These are phyloP conservation scores for Podospora conica DNA, from an alignment of 495 filamentous ascomycete species.

Conservation along the genomic window DNA sequence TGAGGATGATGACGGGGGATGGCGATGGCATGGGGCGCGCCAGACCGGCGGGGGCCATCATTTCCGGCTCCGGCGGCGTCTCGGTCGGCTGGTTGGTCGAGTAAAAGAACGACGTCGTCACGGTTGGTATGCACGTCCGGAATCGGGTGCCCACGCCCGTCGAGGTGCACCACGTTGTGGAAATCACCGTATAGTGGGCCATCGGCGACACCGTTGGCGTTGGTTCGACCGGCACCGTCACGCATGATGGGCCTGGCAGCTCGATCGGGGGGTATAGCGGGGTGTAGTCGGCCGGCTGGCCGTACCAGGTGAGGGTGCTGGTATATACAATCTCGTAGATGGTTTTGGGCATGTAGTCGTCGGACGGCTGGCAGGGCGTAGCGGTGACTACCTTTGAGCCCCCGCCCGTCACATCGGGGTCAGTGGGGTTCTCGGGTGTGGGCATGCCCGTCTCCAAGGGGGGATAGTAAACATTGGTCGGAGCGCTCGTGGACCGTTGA, in stretches of 20 bases:
- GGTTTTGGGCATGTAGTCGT: conserved; percentile 11
- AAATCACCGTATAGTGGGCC: conserved; percentile 26
- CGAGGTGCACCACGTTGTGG: conserved; percentile 34
- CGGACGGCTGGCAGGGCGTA: conserved; percentile 4
- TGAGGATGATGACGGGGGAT: conserved; percentile 31
- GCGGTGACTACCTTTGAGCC: background rate
- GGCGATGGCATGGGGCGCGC: background rate
- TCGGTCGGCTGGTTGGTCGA: conserved; percentile 8
- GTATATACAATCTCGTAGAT: conserved; percentile 40
- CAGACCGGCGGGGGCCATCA: background rate
- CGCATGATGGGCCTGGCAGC: conserved; percentile 31
- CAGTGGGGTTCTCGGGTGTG: background rate
- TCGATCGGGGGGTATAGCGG: conserved; percentile 35
- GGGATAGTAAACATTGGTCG: background rate
- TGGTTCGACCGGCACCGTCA: conserved; percentile 5
- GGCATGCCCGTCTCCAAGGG: background rate
- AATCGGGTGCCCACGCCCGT: conserved; percentile 25
- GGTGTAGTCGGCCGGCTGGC: conserved; percentile 38
- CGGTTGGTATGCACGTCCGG: conserved; percentile 14
- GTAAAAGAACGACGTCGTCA: conserved; percentile 17
- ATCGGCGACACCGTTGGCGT: background rate
- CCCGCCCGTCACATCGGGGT: background rate
- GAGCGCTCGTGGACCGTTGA: background rate
- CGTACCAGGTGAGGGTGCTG: conserved; percentile 39
- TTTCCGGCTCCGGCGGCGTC: background rate